Percentiles rank a stretch among this genome's conserved stretches.
phyloP scores from a whole-genome alignment of 768 basidiomycete genomes.

The Baorangia bicolor region DNA sequence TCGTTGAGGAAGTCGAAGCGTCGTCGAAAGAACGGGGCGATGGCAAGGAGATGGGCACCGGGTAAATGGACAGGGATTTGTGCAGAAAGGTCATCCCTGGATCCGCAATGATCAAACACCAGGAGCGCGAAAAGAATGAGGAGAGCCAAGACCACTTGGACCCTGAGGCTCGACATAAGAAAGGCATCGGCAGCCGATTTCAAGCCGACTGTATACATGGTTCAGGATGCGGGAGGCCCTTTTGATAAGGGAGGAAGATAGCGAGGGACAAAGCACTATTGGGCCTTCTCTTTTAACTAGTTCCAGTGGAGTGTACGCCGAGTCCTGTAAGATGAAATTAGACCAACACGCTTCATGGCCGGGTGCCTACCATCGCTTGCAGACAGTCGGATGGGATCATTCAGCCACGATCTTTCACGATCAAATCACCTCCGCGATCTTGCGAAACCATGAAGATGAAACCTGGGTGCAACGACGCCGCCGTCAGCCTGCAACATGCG shows the following conservation, averaged over 20 bases:
- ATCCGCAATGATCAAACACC: conserved; percentile 34
- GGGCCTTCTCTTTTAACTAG: conserved; percentile 26
- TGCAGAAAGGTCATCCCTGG: conserved; percentile 45
- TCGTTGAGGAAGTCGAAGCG: conserved; percentile 73
- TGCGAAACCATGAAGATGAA: conserved; percentile 4
- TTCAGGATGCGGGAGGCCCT: conserved; percentile 22
- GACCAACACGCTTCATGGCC: conserved; percentile 22
- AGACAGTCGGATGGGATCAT: conserved; percentile 10
- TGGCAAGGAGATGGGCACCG: conserved; percentile 54
- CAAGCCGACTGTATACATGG: conserved; percentile 45
- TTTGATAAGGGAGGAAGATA: conserved; percentile 25
- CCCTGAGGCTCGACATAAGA: conserved; percentile 34
- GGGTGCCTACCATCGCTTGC: conserved; percentile 22
- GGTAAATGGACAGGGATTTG: conserved; percentile 55
- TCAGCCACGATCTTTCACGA: conserved; percentile 17
- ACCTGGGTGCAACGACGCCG: conserved; percentile 20
- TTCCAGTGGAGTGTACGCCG: conserved; percentile 21
- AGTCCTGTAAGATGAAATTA: conserved; percentile 26
- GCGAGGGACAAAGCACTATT: conserved; percentile 24
- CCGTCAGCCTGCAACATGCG: conserved; percentile 10
- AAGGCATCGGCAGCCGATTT: conserved; percentile 38
- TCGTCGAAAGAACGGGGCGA: conserved; percentile 64
- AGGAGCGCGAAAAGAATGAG: conserved; percentile 40
- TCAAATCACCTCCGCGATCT: conserved; percentile 26
- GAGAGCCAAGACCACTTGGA: conserved; percentile 35